A percentile compares a stretch with the other conserved stretches of the same genome.
Evolutionary conservation across 23 red algal species (phyloP).

Genomic region (Pyropia haitanensis): DNA sequence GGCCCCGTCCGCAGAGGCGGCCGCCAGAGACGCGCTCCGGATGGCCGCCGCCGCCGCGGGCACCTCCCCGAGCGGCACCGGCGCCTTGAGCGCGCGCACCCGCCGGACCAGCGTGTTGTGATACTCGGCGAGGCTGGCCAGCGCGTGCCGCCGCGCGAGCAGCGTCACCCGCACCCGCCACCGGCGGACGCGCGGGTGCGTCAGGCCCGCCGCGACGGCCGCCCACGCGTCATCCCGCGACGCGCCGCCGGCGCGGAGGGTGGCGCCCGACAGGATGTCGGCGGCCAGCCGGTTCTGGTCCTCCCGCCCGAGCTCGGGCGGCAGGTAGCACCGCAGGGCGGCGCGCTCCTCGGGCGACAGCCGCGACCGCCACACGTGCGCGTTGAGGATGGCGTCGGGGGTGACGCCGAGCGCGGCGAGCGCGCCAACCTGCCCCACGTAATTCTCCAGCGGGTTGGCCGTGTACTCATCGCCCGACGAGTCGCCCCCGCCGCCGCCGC

Average conservation of each 20-base stretch:
- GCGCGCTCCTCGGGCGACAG: constrained; percentile 61
- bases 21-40: background rate
- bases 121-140: constrained; percentile 47
- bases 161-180: constrained; percentile 54
- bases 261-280: constrained; percentile 21
- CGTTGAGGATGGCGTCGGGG: constrained; percentile 48
- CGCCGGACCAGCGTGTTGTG: constrained; percentile 48
- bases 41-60: background rate
- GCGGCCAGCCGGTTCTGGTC: constrained; percentile 35
- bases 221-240: constrained; percentile 43
- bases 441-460: constrained; percentile 54
- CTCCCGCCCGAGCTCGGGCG: constrained; percentile 11
- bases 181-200: constrained; percentile 59
- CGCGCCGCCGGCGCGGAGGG: constrained; percentile 38
- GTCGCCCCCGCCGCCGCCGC: constrained; percentile 29
- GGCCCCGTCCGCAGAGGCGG: constrained; percentile 19
- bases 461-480: constrained; percentile 72
- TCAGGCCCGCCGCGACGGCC: constrained; percentile 50
- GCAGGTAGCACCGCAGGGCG: constrained; percentile 36
- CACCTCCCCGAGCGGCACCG: constrained; percentile 2
- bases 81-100: constrained; percentile 43
- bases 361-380: constrained; percentile 20
- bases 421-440: constrained; percentile 70
- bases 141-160: constrained; percentile 42
- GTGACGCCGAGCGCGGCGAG: constrained; percentile 46